A percentile compares a stretch with the other conserved stretches of the same genome.
phyloP scores from a whole-genome alignment of 2,329 filamentous ascomycete species.

The Botrytis deweyae region DNA sequence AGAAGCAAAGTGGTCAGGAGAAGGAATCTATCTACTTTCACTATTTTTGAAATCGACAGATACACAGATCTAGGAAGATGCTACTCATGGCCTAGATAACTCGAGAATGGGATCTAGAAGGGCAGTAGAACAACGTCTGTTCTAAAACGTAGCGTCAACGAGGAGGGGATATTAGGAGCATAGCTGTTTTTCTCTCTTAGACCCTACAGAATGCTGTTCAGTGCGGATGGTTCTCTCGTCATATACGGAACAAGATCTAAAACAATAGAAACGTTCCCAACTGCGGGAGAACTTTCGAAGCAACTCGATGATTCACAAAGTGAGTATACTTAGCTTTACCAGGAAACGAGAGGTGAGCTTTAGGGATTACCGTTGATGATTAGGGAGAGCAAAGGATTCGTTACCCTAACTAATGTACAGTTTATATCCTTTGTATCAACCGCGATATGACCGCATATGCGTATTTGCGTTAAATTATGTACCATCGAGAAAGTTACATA shows the following conservation, averaged over 20 bases:
- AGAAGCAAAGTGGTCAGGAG: too few species aligned
- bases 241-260: neutral
- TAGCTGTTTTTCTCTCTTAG: neutral
- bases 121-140: neutral
- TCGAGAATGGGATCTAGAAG: neutral
- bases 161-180: neutral
- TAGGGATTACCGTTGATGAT: too few species aligned
- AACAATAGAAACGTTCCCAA: neutral
- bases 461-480: too few species aligned
- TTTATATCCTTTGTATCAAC: neutral
- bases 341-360: neutral
- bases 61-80: neutral
- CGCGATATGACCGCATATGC: neutral
- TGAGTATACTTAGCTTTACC: neutral
- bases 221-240: neutral
- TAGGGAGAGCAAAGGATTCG: accelerated
- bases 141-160: neutral
- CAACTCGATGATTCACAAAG: neutral
- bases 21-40: neutral
- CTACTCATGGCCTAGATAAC: neutral
- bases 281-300: neutral
- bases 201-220: neutral
- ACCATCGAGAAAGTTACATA: neutral
- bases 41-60: neutral
- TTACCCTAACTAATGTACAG: accelerated